These are phyloP conservation scores for Irpex lacteus DNA, from an alignment of 1,284 basidiomycete species.

Conservation along the genomic window DNA sequence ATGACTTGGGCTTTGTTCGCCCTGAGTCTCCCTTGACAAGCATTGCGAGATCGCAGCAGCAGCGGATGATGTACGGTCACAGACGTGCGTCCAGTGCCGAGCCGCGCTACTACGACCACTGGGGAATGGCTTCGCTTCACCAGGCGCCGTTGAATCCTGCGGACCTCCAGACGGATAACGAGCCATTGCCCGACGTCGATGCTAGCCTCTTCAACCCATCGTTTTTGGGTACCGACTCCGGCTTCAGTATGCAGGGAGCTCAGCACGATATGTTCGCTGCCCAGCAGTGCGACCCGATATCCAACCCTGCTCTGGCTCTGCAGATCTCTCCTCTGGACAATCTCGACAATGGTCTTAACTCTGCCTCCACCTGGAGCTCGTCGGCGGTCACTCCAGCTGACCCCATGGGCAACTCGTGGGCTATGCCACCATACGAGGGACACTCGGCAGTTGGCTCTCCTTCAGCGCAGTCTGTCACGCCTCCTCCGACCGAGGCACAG, in stretches of 20 bases:
- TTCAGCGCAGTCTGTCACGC: constrained; percentile 3
- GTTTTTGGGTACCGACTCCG: constrained; percentile 37
- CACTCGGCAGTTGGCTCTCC: constrained; percentile 9
- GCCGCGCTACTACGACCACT: constrained; percentile 19
- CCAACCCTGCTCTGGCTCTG: constrained; percentile 22
- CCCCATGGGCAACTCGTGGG: not conserved
- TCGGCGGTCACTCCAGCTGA: constrained; percentile 9
- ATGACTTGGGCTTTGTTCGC: constrained; percentile 17
- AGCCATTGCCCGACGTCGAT: constrained; percentile 50
- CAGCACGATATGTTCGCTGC: not conserved
- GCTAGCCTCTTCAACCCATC: constrained; percentile 46
- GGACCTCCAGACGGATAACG: constrained; percentile 38
- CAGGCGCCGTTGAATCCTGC: constrained; percentile 12
- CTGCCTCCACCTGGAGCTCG: constrained; percentile 12
- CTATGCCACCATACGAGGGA: constrained; percentile 6
- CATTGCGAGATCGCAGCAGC: constrained; percentile 37
- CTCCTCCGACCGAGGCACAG: not conserved
- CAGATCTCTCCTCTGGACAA: constrained; percentile 29
- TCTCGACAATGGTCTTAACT: constrained; percentile 14
- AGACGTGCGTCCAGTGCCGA: constrained; percentile 42
- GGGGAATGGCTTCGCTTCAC: constrained; percentile 20
- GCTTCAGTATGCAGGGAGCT: constrained; percentile 17
- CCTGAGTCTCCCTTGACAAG: constrained; percentile 41
- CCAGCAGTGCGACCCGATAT: constrained; percentile 16
- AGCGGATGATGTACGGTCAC: constrained; percentile 30